Base-by-base conservation (phyloP, 2,329 filamentous ascomycete species). In the Fusarium decemcellulare region DNA sequence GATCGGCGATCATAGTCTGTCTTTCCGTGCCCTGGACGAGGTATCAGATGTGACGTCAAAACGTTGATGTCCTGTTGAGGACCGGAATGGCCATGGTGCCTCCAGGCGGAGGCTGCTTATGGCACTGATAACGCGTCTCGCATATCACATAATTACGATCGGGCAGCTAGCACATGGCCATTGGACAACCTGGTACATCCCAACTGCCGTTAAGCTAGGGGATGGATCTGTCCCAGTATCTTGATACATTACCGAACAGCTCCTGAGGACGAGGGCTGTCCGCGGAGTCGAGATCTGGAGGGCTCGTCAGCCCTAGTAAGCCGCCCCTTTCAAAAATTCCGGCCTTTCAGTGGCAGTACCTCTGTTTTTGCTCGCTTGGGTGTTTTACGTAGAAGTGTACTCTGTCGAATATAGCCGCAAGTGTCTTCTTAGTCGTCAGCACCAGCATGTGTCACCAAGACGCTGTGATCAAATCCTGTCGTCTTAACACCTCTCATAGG, bases 1-100 rank as follows among this genome's bases (percentile, higher is more conserved):
- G 30, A 71, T 68, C 64, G 50, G 43, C 68, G 65, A 68, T 65
- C 56, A 37, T 56, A 34, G 5, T 29, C 29, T 39, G 23, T 51
- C 47, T 29, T 10, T 10, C 11, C 36, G 27, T 50, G 27, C 29
- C 52, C 50, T 70, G 16, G n/a, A 16, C 37, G 32, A 47, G 36
- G n/a, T 39, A 66, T 55, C 39, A 39, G 47, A 11, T 30, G 11
- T 70, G 66, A 67, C 62, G 32, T 67, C 67, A 53, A 63, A 53
- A 44, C 16, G 29, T 30, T 63, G 34, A 36, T 34, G 44, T 44
- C 43, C 53, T 34, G 34, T 63, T 36, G 30, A 51, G 23, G 46
- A 37, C 39, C 67, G 67, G 67, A 70, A 70, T 70, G 67, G 34
- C 10, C 36, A 70, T 67, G 44, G 10, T 55, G 39, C 37, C 67